phyloP scores from a whole-genome alignment of 192 early-diverging fungal genomes.

The Gryganskiella cystojenkinii region DNA sequence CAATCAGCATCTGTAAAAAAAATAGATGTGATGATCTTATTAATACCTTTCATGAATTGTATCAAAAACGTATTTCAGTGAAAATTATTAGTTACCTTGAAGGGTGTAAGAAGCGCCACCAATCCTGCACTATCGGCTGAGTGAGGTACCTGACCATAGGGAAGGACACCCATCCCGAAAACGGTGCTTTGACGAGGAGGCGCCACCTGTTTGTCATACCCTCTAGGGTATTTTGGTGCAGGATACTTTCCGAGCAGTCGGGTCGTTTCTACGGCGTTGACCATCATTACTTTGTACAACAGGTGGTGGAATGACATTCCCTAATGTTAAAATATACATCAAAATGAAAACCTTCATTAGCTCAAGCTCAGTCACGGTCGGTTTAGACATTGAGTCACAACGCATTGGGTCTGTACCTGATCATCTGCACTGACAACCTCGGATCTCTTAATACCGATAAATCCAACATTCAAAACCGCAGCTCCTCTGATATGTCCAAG shows the following conservation, averaged over 20 bases:
- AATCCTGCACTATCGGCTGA: conserved; percentile 66
- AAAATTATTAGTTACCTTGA: conserved; percentile 54
- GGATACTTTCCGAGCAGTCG: conserved; percentile 67
- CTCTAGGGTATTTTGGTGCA: conserved; percentile 37
- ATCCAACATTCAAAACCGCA: conserved; percentile 65
- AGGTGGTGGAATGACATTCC: conserved; percentile 72
- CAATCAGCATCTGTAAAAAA: conserved; percentile 61
- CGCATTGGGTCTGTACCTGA: too few relatives aligned
- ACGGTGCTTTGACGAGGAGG: conserved; percentile 64
- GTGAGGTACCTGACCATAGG: conserved; percentile 66
- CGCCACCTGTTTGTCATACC: not conserved
- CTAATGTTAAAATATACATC: conserved; percentile 10
- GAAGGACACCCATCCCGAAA: conserved; percentile 66
- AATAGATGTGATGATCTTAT: too few relatives aligned
- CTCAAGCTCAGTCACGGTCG: too few relatives aligned
- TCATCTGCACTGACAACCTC: conserved; percentile 68
- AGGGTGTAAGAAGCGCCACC: conserved; percentile 68
- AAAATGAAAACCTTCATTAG: not conserved
- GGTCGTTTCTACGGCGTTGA: conserved; percentile 66
- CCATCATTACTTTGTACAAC: conserved; percentile 69
- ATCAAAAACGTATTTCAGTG: not conserved
- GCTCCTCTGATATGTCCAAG: conserved; percentile 68
- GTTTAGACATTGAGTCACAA: too few relatives aligned
- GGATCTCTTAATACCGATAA: conserved; percentile 64
- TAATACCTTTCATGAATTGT: not conserved